Base-by-base conservation (phyloP, 2,329 filamentous ascomycete genomes). In the Aspergillus tamarii region DNA sequence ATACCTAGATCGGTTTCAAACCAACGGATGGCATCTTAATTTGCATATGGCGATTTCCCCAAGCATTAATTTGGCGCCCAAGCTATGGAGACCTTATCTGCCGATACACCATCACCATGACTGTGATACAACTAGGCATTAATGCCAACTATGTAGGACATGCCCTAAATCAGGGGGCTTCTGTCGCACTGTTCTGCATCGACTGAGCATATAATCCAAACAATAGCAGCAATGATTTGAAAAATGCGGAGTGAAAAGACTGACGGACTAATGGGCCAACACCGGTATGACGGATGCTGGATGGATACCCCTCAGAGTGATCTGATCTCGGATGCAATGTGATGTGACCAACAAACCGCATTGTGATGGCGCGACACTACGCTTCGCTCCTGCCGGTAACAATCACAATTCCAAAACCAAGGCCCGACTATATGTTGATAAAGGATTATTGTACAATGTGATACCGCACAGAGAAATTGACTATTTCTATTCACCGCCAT, bases 291-390 rank as follows among this genome's bases (percentile, higher is more conserved):
- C 30, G 16, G 43, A 41, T 21, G 21, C 41, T n/a, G 6, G 16
- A 32, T 54, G 14, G 12, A 11, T 61, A 39, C 34, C 52, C 28
- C 53, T 50, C 53, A 45, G 41, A 21, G 48, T 30, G 34, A 43
- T 41, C 26, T 62, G 46, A 50, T 45, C 23, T 53, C 55, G 63
- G 55, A 65, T 57, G 57, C 54, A 62, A 61, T 59, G 65, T 68
- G 66, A 67, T 68, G 63, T 63, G 66, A 68, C 48, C 19, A 57
- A 60, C 48, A 41, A 63, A 64, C 57, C 46, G 61, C 43, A 26
- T 26, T 43, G 56, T 67, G 50, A 63, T 61, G 57, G 53, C 26
- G n/a, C 43, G 30, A 52, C 28, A 23, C 32, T 21, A 53, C 41
- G 30, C 26, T 57, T 53, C 28, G 26, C n/a, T 36, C 50, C 53